phyloP scores from a whole-genome alignment of 1,139 yeast species.

The Suhomyces bribrorum region DNA sequence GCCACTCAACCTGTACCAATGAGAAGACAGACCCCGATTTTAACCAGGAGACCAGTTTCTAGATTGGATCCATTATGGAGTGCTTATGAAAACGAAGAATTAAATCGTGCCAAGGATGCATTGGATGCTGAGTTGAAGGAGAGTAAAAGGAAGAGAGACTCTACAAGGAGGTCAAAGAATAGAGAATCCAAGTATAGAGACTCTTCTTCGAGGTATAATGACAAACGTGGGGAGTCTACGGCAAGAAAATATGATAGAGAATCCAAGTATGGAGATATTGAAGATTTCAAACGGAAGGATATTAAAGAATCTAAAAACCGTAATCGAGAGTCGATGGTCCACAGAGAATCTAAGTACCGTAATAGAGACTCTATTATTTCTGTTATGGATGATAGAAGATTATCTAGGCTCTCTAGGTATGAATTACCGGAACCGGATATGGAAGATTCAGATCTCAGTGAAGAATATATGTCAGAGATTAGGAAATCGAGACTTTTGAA shows the following conservation, averaged over 20 bases:
- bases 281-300: too few species aligned
- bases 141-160: slow-evolving; percentile 17
- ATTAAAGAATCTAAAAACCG: slow-evolving; percentile 5
- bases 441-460: slow-evolving; percentile 43
- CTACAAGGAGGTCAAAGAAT: slow-evolving; percentile 26
- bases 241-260: background rate
- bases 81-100: slow-evolving; percentile 50
- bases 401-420: slow-evolving; percentile 23
- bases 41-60: slow-evolving; percentile 65
- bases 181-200: slow-evolving; percentile 6
- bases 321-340: slow-evolving; percentile 43
- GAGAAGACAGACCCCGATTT: slow-evolving; percentile 44
- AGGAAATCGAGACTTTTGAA: slow-evolving; percentile 46
- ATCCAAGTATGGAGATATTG: background rate
- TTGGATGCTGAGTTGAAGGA: slow-evolving; percentile 41
- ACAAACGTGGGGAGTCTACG: too few species aligned
- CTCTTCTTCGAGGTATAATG: too few species aligned
- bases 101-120: slow-evolving; percentile 47
- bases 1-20: slow-evolving; percentile 46
- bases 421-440: slow-evolving; percentile 43
- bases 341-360: slow-evolving; percentile 14
- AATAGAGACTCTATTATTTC: slow-evolving; percentile 18
- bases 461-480: slow-evolving; percentile 47
- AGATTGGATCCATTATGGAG: slow-evolving; percentile 66
- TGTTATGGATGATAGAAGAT: slow-evolving; percentile 27